phyloP scores from a whole-genome alignment of 2,329 filamentous ascomycete species.

The Cercospora zeae-maydis region DNA sequence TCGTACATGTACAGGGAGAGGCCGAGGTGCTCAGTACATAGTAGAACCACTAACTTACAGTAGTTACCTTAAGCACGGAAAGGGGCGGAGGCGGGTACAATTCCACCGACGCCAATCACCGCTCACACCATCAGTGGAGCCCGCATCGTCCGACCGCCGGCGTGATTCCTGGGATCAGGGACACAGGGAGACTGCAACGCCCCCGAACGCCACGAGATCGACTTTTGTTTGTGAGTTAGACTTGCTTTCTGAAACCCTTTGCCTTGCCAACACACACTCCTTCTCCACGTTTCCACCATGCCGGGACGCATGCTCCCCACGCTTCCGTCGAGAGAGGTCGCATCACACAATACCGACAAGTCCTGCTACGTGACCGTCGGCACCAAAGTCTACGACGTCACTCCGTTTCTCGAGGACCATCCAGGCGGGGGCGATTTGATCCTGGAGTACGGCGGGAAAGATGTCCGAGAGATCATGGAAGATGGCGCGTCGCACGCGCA shows the following conservation, averaged over 20 bases:
- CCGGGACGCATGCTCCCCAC: constrained; percentile 78
- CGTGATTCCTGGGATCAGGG: constrained; percentile 3
- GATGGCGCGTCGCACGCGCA: constrained; percentile 81
- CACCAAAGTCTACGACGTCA: constrained; percentile 90
- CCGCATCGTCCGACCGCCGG: not conserved
- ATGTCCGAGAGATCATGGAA: constrained; percentile 76
- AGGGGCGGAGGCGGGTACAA: no score
- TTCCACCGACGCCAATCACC: not conserved
- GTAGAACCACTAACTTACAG: no score
- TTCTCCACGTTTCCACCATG: constrained; percentile 52
- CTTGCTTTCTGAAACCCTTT: constrained; percentile 9
- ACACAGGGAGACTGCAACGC: constrained; percentile 1
- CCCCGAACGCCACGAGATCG: not conserved
- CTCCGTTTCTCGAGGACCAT: constrained; percentile 83
- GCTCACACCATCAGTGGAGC: not conserved
- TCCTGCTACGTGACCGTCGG: constrained; percentile 94
- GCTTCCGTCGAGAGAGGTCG: constrained; percentile 75
- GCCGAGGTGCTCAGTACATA: no score
- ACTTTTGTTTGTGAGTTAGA: not conserved
- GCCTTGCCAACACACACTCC: not conserved
- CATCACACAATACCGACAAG: constrained; percentile 70
- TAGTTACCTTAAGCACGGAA: no score
- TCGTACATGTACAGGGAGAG: no score
- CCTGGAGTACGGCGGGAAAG: constrained; percentile 83
- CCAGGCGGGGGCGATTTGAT: constrained; percentile 87